phyloP scores from a whole-genome alignment of 495 filamentous ascomycete species.

The Margaritispora aquatica region DNA sequence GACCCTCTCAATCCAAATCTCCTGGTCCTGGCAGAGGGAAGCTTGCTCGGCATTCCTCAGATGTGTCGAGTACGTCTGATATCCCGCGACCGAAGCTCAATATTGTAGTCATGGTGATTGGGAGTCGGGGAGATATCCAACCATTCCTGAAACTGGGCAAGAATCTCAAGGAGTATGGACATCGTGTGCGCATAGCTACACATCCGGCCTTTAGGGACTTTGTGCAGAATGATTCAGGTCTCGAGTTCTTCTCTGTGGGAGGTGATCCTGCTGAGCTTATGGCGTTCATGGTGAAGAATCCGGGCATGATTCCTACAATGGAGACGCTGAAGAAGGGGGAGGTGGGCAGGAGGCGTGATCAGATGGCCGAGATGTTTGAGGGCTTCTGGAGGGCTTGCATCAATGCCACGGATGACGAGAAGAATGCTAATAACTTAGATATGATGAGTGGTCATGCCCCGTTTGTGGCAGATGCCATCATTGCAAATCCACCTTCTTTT shows the following conservation, averaged over 20 bases:
- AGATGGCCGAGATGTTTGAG: constrained; percentile 56
- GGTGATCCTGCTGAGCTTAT: constrained; percentile 69
- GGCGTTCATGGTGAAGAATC: constrained; percentile 81
- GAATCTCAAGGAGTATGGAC: constrained; percentile 61
- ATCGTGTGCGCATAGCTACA: constrained; percentile 64
- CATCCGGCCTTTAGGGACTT: constrained; percentile 63
- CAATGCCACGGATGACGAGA: constrained; percentile 47
- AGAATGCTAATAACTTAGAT: constrained; percentile 40
- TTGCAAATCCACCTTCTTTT: constrained; percentile 61
- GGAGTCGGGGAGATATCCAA: constrained; percentile 69
- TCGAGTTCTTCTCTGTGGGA: constrained; percentile 69
- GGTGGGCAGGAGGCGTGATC: constrained; percentile 49
- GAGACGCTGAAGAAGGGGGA: constrained; percentile 61
- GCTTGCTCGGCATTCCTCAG: constrained; percentile 14
- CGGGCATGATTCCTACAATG: constrained; percentile 59
- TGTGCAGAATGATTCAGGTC: constrained; percentile 52
- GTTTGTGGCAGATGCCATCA: constrained; percentile 68
- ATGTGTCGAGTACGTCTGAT: constrained; percentile 9
- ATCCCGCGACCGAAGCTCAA: constrained; percentile 48
- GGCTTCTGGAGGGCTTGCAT: constrained; percentile 59
- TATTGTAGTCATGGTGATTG: constrained; percentile 76
- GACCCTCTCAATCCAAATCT: neutral
- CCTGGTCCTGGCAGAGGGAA: neutral
- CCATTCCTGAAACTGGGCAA: constrained; percentile 69
- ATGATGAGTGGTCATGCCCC: constrained; percentile 47